Percentiles rank a stretch among this genome's conserved stretches.
Evolutionary conservation across 257 asterid species (phyloP).

Genomic region (Ilex aquifolium): DNA sequence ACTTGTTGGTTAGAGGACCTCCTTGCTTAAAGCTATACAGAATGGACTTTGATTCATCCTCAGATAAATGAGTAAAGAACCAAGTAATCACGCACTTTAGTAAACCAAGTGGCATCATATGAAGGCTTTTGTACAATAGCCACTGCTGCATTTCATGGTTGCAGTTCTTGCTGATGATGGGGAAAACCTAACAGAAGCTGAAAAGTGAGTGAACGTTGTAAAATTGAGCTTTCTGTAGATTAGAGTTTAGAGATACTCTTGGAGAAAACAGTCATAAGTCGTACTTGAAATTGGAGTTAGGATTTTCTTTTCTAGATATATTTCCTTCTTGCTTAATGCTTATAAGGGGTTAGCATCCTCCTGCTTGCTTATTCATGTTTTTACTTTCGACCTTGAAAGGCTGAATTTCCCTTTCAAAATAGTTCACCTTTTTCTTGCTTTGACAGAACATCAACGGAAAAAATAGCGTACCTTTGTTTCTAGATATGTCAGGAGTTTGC

Average conservation of each 20-base stretch:
- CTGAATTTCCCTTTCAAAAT: not conserved
- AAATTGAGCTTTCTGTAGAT: too few species aligned
- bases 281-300: too few species aligned
- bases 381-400: too few species aligned
- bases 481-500: slow-evolving; percentile 39
- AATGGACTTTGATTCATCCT: slow-evolving; percentile 45
- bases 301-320: too few species aligned
- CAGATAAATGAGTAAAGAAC: slow-evolving; percentile 65
- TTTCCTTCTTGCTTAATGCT: too few species aligned
- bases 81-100: slow-evolving; percentile 57
- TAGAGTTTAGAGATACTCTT: too few species aligned
- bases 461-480: slow-evolving; percentile 55
- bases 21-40: slow-evolving; percentile 40
- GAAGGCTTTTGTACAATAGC: slow-evolving; percentile 58
- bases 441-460: not conserved
- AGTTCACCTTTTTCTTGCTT: not conserved
- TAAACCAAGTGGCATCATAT: slow-evolving; percentile 78
- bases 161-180: slow-evolving; percentile 49
- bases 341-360: too few species aligned
- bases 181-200: slow-evolving; percentile 56
- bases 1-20: slow-evolving; percentile 32
- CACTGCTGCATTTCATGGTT: slow-evolving; percentile 54
- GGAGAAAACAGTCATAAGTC: too few species aligned
- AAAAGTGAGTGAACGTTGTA: slow-evolving; percentile 15
- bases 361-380: too few species aligned